Evolutionary conservation across 106 monocot species (phyloP).

Genomic region (Allium sativum): DNA sequence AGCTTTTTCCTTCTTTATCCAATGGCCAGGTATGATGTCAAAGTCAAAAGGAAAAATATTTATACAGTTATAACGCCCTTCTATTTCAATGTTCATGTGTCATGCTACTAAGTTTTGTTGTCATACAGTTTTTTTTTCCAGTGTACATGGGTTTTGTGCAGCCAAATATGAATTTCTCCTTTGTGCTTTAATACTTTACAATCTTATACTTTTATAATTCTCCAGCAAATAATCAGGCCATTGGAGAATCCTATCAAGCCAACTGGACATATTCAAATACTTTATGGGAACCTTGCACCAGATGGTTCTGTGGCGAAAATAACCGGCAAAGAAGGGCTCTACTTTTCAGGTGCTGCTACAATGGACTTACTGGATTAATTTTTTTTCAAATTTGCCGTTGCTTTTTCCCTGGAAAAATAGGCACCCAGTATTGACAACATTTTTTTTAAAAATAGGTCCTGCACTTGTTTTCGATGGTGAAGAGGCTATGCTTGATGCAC

Average conservation of each 20-base stretch:
- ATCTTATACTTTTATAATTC: not conserved
- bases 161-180: too few species aligned
- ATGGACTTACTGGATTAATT: not conserved
- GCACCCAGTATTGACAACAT: conserved; percentile 1
- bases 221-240: conserved; percentile 83
- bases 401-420: not conserved
- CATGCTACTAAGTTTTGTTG: too few species aligned
- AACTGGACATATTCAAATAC: conserved; percentile 93
- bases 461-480: conserved; percentile 96
- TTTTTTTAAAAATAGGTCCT: conserved; percentile 56
- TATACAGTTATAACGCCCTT: not conserved
- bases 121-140: too few species aligned
- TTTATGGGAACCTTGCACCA: conserved; percentile 94
- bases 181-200: too few species aligned
- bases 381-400: not conserved
- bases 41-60: not conserved
- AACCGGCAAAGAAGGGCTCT: conserved; percentile 96
- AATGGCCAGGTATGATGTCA: conserved; percentile 66
- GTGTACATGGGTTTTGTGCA: too few species aligned
- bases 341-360: conserved; percentile 60
- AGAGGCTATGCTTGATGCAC: conserved; percentile 83
- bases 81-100: too few species aligned
- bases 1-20: conserved; percentile 57
- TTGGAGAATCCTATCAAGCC: conserved; percentile 75
- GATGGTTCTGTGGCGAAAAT: conserved; percentile 98